Percentiles rank a stretch among this genome's conserved stretches.
Conservation (phyloP, 768 basidiomycete genomes). For the Aureoboletus auriporus region DNA sequence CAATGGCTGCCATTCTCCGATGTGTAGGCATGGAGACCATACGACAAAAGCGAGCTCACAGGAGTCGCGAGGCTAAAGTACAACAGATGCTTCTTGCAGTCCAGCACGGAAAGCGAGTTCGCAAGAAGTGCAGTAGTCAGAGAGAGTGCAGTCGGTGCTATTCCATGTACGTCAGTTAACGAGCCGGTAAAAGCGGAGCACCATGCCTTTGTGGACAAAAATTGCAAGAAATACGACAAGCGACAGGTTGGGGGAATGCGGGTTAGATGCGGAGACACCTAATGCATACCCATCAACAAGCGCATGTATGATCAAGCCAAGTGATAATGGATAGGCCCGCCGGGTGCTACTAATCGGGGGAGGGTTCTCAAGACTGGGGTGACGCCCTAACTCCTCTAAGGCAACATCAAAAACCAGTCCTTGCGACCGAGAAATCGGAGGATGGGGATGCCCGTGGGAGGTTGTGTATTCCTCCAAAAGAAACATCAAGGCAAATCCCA, state of each 20-base stretch:
- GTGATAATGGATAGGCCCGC: conserved; percentile 66
- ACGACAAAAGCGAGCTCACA: conserved; percentile 74
- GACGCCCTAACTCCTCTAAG: conserved; percentile 52
- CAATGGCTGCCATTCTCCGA: conserved; percentile 41
- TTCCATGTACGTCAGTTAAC: conserved; percentile 9
- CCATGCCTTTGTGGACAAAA: conserved; percentile 80
- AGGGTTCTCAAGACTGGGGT: conserved; percentile 12
- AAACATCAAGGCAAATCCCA: conserved; percentile 57
- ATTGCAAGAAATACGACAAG: conserved; percentile 88
- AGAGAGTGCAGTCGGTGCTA: conserved; percentile 90
- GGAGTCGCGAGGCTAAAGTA: conserved; percentile 87
- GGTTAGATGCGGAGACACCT: conserved; percentile 64
- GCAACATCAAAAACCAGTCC: conserved; percentile 53
- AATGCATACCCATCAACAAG: conserved; percentile 91
- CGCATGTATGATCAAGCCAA: conserved; percentile 85
- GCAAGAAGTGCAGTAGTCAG: conserved; percentile 83
- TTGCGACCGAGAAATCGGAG: conserved; percentile 11
- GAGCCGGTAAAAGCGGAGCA: background rate
- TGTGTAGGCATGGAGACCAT: conserved; percentile 52
- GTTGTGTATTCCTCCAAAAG: conserved; percentile 61
- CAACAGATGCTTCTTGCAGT: conserved; percentile 71
- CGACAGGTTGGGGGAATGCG: conserved; percentile 51
- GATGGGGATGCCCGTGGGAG: conserved; percentile 42
- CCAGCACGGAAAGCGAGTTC: conserved; percentile 58
- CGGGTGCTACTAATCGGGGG: conserved; percentile 23